Conservation (phyloP, 768 basidiomycete species). For the Nidula microcarpa region DNA sequence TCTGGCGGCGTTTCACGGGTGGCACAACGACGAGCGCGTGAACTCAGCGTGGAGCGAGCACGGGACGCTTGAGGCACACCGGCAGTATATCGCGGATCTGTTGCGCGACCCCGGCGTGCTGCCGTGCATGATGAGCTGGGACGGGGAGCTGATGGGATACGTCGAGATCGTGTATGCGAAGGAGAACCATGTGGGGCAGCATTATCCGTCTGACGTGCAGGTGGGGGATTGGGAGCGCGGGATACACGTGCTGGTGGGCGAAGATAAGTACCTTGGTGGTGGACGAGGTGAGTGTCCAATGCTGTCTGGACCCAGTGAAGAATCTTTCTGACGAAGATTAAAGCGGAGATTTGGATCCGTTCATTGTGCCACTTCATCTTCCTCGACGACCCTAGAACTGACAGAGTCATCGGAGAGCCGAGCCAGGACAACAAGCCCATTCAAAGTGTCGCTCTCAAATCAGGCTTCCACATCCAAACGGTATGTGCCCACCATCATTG, state of each 20-base stretch:
- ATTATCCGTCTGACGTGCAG: slow-evolving; percentile 17
- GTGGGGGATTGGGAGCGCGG: slow-evolving; percentile 29
- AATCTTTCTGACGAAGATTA: background rate
- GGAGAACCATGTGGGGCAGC: slow-evolving; percentile 31
- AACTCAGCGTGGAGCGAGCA: slow-evolving; percentile 42
- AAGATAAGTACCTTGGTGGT: slow-evolving; percentile 40
- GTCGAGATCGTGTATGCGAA: slow-evolving; percentile 41
- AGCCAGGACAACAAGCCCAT: slow-evolving; percentile 23
- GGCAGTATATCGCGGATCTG: slow-evolving; percentile 30
- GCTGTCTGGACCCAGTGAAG: background rate
- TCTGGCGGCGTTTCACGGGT: slow-evolving; percentile 40
- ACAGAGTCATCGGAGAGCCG: slow-evolving; percentile 41
- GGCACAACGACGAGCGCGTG: slow-evolving; percentile 48
- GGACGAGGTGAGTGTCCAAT: slow-evolving; percentile 30
- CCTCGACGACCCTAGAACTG: slow-evolving; percentile 38
- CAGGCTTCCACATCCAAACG: slow-evolving; percentile 18
- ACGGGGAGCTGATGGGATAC: slow-evolving; percentile 41
- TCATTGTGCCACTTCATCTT: slow-evolving; percentile 39
- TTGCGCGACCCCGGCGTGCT: slow-evolving; percentile 34
- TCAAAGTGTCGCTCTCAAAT: slow-evolving; percentile 11
- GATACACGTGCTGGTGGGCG: slow-evolving; percentile 43
- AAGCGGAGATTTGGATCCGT: slow-evolving; percentile 31
- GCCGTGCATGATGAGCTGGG: slow-evolving; percentile 46
- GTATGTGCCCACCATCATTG: slow-evolving; percentile 8
- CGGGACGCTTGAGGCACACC: slow-evolving; percentile 39